phyloP scores from a whole-genome alignment of 176 grass and related monocot species.

The Cenchrus fungigraminus region DNA sequence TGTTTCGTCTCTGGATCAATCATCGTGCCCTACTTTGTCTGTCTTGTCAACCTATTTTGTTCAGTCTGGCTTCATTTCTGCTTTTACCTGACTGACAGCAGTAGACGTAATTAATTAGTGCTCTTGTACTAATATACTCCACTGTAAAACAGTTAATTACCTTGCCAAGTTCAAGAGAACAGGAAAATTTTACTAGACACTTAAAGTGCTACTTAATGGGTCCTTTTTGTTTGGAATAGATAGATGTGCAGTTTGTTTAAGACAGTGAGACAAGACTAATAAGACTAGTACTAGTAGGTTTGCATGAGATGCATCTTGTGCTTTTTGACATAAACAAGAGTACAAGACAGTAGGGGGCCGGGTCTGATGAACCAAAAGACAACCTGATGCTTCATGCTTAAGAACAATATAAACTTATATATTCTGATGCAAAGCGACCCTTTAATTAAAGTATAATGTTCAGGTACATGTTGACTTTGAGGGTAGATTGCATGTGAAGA shows the following conservation, averaged over 20 bases:
- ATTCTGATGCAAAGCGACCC: neutral
- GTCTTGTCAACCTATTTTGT: conserved; percentile 7
- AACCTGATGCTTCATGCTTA: neutral
- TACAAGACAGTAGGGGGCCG: neutral
- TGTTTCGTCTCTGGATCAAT: neutral
- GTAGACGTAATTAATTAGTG: neutral
- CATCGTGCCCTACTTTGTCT: conserved; percentile 28
- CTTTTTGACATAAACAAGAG: neutral
- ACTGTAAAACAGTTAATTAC: neutral
- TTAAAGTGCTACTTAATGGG: neutral
- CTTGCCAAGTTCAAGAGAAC: neutral
- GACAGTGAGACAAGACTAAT: neutral
- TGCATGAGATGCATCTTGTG: neutral
- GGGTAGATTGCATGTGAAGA: conserved; percentile 35
- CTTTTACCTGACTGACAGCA: neutral
- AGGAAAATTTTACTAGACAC: neutral
- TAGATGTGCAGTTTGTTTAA: neutral
- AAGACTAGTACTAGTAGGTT: neutral
- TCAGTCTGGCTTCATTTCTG: neutral
- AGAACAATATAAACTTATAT: neutral
- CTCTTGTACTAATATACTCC: neutral
- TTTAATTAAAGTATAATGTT: neutral
- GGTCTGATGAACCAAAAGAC: conserved; percentile 15
- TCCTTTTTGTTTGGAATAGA: neutral
- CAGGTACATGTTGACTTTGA: conserved; percentile 13